A percentile compares a stretch with the other conserved stretches of the same genome.
Evolutionary conservation across 768 basidiomycete genomes (phyloP).

Genomic region (Astraeus odoratus): DNA sequence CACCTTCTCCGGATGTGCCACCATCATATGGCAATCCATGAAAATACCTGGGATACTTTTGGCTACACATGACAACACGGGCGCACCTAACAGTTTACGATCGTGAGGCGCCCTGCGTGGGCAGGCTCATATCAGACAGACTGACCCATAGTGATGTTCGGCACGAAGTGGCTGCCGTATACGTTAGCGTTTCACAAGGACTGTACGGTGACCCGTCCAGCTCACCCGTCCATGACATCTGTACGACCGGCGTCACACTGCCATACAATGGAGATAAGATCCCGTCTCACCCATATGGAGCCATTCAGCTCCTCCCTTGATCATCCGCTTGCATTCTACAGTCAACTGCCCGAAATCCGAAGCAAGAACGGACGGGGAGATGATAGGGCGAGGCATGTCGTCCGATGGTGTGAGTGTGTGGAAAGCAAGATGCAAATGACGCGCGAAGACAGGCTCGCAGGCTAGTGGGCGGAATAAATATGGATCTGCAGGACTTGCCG

Average conservation of each 20-base stretch:
- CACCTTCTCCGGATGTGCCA: slow-evolving; percentile 85
- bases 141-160: slow-evolving; percentile 95
- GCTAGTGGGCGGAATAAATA: no score
- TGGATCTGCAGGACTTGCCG: no score
- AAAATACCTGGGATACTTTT: slow-evolving; percentile 91
- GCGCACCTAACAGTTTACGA: slow-evolving; percentile 58
- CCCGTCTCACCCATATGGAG: slow-evolving; percentile 86
- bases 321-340: slow-evolving; percentile 96
- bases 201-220: neutral
- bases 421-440: no score
- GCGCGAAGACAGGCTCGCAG: no score
- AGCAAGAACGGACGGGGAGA: slow-evolving; percentile 94
- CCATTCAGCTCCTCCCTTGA: slow-evolving; percentile 93
- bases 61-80: slow-evolving; percentile 76
- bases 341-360: slow-evolving; percentile 95
- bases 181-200: neutral
- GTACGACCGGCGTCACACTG: slow-evolving; percentile 4
- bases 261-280: slow-evolving; percentile 4
- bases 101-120: slow-evolving; percentile 11
- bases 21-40: slow-evolving; percentile 99
- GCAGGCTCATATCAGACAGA: slow-evolving; percentile 8
- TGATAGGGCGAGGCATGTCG: slow-evolving; percentile 81
- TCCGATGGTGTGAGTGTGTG: no score
- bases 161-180: slow-evolving; percentile 81
- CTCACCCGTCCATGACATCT: slow-evolving; percentile 98